Evolutionary conservation across 2,329 filamentous ascomycete species (phyloP).

Genomic region (Talaromyces sp.): DNA sequence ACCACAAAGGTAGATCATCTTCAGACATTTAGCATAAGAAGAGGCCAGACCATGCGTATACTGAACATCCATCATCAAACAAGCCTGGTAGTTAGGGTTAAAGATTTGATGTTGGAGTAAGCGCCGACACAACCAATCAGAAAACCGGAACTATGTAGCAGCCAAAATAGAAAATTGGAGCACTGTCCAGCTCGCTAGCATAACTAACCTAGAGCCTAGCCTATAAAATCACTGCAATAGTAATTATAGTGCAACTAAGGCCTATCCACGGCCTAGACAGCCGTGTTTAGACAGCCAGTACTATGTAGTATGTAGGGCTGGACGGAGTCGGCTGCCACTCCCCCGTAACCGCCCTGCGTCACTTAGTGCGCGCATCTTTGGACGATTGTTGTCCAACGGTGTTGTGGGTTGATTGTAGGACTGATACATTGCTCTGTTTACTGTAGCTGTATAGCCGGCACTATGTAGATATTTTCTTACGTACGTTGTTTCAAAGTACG

Average conservation of each 20-base stretch:
- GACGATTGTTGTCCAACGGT: background rate
- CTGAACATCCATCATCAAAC: background rate
- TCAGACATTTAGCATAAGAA: background rate
- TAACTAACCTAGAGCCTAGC: background rate
- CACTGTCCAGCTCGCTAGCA: background rate
- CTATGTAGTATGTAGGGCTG: background rate
- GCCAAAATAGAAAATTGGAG: slow-evolving; percentile 10
- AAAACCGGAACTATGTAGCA: slow-evolving; percentile 6
- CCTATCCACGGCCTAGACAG: background rate
- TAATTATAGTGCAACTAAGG: too few species aligned
- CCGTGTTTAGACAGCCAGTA: too few species aligned
- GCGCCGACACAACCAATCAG: slow-evolving; percentile 15
- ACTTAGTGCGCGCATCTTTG: background rate
- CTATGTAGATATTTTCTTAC: background rate
- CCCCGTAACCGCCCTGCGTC: background rate
- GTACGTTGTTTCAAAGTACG: background rate
- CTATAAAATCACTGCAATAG: background rate
- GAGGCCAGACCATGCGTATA: background rate
- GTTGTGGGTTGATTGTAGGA: background rate
- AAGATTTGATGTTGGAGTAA: slow-evolving; percentile 9
- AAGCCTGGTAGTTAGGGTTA: background rate
- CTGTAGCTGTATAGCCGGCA: too few species aligned
- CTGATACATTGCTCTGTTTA: background rate
- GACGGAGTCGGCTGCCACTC: background rate
- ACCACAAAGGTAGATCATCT: background rate